These are phyloP conservation scores for Flaveria bidentis DNA, from an alignment of 129 eudicot species.

Conservation along the genomic window DNA sequence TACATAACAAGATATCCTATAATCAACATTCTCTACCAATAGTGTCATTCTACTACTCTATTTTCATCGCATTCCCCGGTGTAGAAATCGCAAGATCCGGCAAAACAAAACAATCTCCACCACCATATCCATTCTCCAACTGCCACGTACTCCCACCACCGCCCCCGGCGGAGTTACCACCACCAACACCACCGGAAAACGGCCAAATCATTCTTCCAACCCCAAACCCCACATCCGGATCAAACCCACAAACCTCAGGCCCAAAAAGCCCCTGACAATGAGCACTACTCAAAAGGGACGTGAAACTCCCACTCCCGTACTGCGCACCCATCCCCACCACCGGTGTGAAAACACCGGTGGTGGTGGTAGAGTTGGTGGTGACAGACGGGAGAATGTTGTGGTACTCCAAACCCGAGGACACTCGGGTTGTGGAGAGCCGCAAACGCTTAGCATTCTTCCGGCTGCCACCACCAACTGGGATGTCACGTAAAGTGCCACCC, in stretches of 20 bases:
- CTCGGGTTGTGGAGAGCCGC: neutral
- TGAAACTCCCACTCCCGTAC: slow-evolving; percentile 41
- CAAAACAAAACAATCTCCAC: slow-evolving; percentile 41
- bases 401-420: no score
- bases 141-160: slow-evolving; percentile 36
- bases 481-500: slow-evolving; percentile 51
- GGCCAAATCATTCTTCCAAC: slow-evolving; percentile 62
- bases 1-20: neutral
- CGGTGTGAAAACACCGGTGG: no score
- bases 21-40: neutral
- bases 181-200: slow-evolving; percentile 38
- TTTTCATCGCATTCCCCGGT: slow-evolving; percentile 32
- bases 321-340: neutral
- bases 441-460: slow-evolving; percentile 27
- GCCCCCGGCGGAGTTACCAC: slow-evolving; percentile 24
- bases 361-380: neutral
- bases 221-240: slow-evolving; percentile 50
- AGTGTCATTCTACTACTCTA: slow-evolving; percentile 11
- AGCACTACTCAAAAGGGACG: slow-evolving; percentile 46
- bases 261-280: slow-evolving; percentile 40
- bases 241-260: slow-evolving; percentile 44
- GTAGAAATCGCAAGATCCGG: slow-evolving; percentile 51
- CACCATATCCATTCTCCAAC: slow-evolving; percentile 23
- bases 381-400: neutral
- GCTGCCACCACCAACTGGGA: slow-evolving; percentile 45